These are phyloP conservation scores for Trapa incisa DNA, from an alignment of 345 rosid genomes.

Conservation along the genomic window DNA sequence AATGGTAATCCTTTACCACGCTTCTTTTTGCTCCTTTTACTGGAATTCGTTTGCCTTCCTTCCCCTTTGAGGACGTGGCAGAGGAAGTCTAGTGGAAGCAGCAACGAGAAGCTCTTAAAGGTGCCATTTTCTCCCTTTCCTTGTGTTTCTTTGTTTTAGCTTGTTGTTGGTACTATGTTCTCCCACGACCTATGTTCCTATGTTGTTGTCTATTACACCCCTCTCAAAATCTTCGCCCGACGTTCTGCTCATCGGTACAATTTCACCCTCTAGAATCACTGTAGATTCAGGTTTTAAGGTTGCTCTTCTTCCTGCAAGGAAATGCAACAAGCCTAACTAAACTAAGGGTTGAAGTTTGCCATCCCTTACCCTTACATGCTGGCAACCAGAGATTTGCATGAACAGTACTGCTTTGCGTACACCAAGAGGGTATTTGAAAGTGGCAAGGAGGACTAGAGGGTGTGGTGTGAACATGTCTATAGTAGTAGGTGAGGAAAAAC, in stretches of 20 bases:
- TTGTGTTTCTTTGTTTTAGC: too few relatives aligned
- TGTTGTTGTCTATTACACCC: not conserved
- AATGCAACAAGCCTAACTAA: too few relatives aligned
- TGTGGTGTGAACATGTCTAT: too few relatives aligned
- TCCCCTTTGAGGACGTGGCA: slow-evolving; percentile 20
- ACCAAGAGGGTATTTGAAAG: too few relatives aligned
- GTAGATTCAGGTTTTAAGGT: too few relatives aligned
- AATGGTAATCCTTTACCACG: slow-evolving; percentile 30
- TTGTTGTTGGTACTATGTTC: not conserved
- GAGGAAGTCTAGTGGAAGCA: slow-evolving; percentile 83
- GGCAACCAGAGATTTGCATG: too few relatives aligned
- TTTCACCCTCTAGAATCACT: not conserved
- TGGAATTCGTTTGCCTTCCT: slow-evolving; percentile 41
- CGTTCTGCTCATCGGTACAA: not conserved
- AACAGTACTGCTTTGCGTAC: too few relatives aligned
- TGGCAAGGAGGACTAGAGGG: too few relatives aligned
- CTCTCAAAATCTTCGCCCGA: not conserved
- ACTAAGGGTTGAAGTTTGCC: too few relatives aligned
- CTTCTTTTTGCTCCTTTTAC: slow-evolving; percentile 97
- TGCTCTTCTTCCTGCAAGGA: too few relatives aligned
- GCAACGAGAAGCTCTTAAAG: slow-evolving; percentile 91
- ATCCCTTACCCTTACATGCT: too few relatives aligned
- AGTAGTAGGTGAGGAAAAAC: too few relatives aligned
- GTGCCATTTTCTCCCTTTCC: slow-evolving; percentile 12
- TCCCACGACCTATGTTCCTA: not conserved